Evolutionary conservation across 345 rosid genomes (phyloP).

Genomic region (Durio zibethinus): DNA sequence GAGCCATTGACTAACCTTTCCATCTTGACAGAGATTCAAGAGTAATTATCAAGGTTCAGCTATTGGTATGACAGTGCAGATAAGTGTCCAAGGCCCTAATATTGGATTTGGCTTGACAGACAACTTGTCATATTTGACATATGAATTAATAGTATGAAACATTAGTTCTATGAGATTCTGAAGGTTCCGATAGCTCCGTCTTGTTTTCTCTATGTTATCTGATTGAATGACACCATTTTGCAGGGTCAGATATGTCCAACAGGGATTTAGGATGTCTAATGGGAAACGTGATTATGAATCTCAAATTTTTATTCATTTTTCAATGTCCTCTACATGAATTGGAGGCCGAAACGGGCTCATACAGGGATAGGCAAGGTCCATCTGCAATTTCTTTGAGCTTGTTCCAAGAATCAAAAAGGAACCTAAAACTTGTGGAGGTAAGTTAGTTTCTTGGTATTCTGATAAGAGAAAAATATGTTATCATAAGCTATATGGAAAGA

Average conservation of each 20-base stretch:
- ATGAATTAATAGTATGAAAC: not conserved
- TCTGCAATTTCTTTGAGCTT: slow-evolving; percentile 4
- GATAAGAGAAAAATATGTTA: not conserved
- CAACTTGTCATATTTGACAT: not conserved
- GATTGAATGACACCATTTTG: not conserved
- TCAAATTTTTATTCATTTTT: not conserved
- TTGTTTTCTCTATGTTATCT: not conserved
- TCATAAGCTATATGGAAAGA: not conserved
- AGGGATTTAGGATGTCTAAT: not conserved
- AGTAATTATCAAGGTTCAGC: not conserved
- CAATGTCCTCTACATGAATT: not conserved
- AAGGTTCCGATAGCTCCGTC: not conserved
- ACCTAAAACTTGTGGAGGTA: not conserved
- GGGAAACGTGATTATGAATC: not conserved
- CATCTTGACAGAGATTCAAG: not conserved
- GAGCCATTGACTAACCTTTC: not conserved
- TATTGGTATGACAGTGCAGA: not conserved
- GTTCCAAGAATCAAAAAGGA: slow-evolving; percentile 1
- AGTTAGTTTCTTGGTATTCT: not conserved
- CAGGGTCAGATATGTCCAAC: not conserved
- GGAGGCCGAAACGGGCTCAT: not conserved
- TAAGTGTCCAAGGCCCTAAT: not conserved
- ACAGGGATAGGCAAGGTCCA: not conserved
- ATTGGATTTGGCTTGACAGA: not conserved
- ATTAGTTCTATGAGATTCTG: not conserved